phyloP scores from a whole-genome alignment of 2,329 filamentous ascomycete species.

The Aspergillus unguis region DNA sequence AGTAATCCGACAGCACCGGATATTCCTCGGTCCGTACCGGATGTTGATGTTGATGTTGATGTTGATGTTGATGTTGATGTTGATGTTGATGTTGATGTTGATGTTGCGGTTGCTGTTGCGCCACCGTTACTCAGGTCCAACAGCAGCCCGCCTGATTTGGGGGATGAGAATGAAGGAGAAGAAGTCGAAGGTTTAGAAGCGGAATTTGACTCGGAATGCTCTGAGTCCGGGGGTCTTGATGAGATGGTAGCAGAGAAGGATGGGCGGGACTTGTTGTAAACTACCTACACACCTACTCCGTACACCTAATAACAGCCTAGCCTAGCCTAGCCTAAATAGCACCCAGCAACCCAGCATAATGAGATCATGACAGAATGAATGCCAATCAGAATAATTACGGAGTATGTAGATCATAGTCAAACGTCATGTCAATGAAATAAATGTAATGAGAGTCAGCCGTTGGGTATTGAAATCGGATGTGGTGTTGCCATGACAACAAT shows the following conservation, averaged over 20 bases:
- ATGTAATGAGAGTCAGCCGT: not conserved
- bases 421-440: constrained; percentile 3
- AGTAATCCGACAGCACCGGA: constrained; percentile 3
- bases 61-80: constrained; percentile 3
- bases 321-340: not conserved
- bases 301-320: not conserved
- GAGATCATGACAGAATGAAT: constrained; percentile 8
- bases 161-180: constrained; percentile 14
- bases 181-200: constrained; percentile 1
- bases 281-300: not conserved
- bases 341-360: not conserved
- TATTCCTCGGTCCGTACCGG: constrained; percentile 20
- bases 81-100: no score
- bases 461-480: constrained; percentile 1
- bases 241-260: not conserved
- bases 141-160: constrained; percentile 32
- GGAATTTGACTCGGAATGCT: constrained; percentile 5
- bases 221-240: not conserved
- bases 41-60: not conserved
- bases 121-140: constrained; percentile 28
- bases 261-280: not conserved
- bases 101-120: constrained; percentile 3
- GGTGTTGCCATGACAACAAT: constrained; percentile 42
- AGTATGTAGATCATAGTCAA: not conserved
- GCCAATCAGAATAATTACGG: not conserved